Evolutionary conservation across 176 grass and related monocot genomes (phyloP), one percentile per base, ranked within the genome.

Genomic region (Secale cereale): DNA sequence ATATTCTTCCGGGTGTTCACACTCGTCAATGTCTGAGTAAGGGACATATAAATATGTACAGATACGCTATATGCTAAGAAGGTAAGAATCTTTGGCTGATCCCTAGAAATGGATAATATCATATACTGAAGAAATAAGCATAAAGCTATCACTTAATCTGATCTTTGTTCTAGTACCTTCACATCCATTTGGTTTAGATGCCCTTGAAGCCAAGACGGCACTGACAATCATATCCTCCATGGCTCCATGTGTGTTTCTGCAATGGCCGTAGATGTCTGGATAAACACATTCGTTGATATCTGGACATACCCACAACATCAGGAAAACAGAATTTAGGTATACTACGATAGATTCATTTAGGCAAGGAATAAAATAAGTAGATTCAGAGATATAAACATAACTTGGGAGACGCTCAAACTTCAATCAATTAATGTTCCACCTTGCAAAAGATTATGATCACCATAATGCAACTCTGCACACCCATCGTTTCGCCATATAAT

Each of bases 211-310:
- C 85, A 22, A 54, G 2, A 28, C 12, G 2, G 40, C 85, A 91
- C 3, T 29, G 0, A 25, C 80, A 91, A 1, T 31, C 0, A 60
- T 84, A 87, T 28, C 80, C 62, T 65, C 85, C 85, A 6, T 2
- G 4, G 75, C 62, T 65, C 85, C 85, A 6, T 2, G 4, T 1
- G 1, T 43, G 68, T 91, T 80, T 26, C 0, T 11, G 78, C 74
- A 91, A 65, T 2, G 2, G 14, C 85, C 80, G 14, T 80, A 87
- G 6, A 59, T 73, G 5, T 87, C 25, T 1, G 0, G 16, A 16
- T 46, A 22, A 0, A 66, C 1, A 11, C 85, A 91, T 54, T 91
- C 72, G 2, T 86, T 28, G 52, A 89, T 70, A 85, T 88, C 66
- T 92, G 20, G 32, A 65, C 2, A 6, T 5, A 30, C 43, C 50